These are phyloP conservation scores for Blattamonas nauphoetae DNA, from an alignment of 78 protist genomes.

Conservation along the genomic window DNA sequence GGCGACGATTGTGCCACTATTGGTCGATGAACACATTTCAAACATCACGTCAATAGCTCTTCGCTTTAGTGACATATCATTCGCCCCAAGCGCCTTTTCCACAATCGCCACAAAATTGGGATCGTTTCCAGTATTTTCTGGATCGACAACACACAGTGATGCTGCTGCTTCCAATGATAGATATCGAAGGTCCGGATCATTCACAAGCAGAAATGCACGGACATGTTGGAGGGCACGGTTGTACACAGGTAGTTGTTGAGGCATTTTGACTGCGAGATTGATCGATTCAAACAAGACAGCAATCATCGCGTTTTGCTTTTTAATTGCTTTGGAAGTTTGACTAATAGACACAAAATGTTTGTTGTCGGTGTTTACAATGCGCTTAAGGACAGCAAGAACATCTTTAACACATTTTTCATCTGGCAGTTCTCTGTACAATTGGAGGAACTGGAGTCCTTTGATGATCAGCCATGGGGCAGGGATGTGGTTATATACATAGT, in stretches of 20 bases:
- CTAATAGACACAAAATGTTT: background rate
- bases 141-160: background rate
- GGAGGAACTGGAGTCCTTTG: slow-evolving; percentile 75
- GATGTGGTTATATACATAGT: slow-evolving; percentile 79
- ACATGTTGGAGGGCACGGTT: background rate
- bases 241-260: background rate
- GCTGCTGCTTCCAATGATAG: background rate
- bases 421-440: slow-evolving; percentile 49
- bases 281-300: slow-evolving; percentile 6
- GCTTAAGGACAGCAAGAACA: background rate
- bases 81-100: background rate
- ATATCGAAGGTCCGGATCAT: background rate
- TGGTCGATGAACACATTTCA: background rate
- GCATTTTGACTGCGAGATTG: background rate
- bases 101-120: background rate
- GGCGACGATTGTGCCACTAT: slow-evolving; percentile 47
- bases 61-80: background rate
- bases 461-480: slow-evolving; percentile 89
- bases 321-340: background rate
- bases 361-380: background rate
- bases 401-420: background rate
- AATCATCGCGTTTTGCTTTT: background rate
- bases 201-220: background rate
- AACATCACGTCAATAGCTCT: slow-evolving; percentile 4
- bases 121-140: background rate